These are phyloP conservation scores for Diaporthe sp. DNA, from an alignment of 2,329 filamentous ascomycete species.

Conservation along the genomic window DNA sequence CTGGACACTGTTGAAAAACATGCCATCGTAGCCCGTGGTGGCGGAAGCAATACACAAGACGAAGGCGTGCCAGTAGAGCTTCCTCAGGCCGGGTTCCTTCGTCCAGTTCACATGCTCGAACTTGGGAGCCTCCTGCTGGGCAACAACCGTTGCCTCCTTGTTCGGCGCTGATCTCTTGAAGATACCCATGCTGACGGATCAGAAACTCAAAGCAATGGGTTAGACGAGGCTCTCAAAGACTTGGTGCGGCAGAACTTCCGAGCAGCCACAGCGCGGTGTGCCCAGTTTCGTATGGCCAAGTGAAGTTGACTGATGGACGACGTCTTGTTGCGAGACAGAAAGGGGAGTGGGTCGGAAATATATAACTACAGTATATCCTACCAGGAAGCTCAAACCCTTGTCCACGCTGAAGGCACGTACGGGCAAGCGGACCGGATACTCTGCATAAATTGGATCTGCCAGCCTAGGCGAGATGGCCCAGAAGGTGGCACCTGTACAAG, in stretches of 20 bases:
- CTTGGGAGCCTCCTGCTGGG: constrained; percentile 63
- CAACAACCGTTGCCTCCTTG: constrained; percentile 46
- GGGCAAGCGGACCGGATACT: constrained; percentile 36
- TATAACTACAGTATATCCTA: constrained; percentile 31
- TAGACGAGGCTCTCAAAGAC: constrained; percentile 11
- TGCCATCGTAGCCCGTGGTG: constrained; percentile 69
- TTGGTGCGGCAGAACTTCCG: not conserved
- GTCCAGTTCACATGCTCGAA: constrained; percentile 67
- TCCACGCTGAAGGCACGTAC: not conserved
- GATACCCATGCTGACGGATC: constrained; percentile 46
- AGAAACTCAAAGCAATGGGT: not conserved
- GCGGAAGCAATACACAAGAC: constrained; percentile 68
- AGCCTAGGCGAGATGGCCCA: constrained; percentile 18
- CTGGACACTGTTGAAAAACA: constrained; percentile 61
- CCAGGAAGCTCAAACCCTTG: constrained; percentile 3
- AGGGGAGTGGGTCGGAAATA: constrained; percentile 20
- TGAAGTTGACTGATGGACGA: constrained; percentile 6
- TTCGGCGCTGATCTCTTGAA: constrained; percentile 47
- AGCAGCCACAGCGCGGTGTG: constrained; percentile 23
- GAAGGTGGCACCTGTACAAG: not conserved
- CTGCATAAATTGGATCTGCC: constrained; percentile 37
- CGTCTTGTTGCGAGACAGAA: not conserved
- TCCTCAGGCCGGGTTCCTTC: constrained; percentile 68
- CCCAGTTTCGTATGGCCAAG: constrained; percentile 20
- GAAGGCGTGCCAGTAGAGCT: constrained; percentile 67